phyloP scores from a whole-genome alignment of 768 basidiomycete genomes.

The Kwoniella heveanensis region DNA sequence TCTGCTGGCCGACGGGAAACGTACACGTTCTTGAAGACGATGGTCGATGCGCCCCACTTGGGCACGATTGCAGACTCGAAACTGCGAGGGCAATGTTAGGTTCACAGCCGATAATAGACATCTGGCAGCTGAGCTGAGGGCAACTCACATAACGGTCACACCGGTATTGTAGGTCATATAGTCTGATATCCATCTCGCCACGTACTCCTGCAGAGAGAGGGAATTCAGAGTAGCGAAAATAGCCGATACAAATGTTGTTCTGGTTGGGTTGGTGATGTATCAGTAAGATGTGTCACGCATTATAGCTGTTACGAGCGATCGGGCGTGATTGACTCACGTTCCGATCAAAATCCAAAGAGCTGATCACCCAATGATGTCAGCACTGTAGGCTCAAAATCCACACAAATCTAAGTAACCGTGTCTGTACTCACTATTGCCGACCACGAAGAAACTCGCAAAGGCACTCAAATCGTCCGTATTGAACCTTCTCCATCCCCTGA shows the following conservation, averaged over 20 bases:
- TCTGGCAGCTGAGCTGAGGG: no score
- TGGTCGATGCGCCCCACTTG: constrained; percentile 91
- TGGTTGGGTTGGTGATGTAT: no score
- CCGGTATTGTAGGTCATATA: constrained; percentile 93
- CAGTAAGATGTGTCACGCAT: no score
- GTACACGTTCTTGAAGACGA: constrained; percentile 96
- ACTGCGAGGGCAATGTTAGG: constrained; percentile 18
- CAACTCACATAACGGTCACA: constrained; percentile 71
- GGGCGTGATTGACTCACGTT: constrained; percentile 62
- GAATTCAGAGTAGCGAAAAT: constrained; percentile 87
- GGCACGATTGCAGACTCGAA: constrained; percentile 98
- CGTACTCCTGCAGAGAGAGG: constrained; percentile 67
- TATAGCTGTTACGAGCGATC: no score
- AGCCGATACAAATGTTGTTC: constrained; percentile 94
- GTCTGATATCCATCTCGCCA: constrained; percentile 85
- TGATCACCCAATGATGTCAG: constrained; percentile 20
- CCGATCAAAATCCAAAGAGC: constrained; percentile 91
- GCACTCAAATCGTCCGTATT: constrained; percentile 97
- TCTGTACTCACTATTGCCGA: constrained; percentile 71
- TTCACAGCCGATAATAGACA: no score
- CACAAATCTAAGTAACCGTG: neutral
- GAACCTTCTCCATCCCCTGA: constrained; percentile 89
- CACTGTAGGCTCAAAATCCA: neutral
- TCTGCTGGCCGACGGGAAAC: constrained; percentile 76
- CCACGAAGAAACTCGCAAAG: constrained; percentile 91